Percentiles rank a stretch among this genome's conserved stretches.
phyloP scores from a whole-genome alignment of 352 stramenopile genomes.

The Phytopythium boreale region DNA sequence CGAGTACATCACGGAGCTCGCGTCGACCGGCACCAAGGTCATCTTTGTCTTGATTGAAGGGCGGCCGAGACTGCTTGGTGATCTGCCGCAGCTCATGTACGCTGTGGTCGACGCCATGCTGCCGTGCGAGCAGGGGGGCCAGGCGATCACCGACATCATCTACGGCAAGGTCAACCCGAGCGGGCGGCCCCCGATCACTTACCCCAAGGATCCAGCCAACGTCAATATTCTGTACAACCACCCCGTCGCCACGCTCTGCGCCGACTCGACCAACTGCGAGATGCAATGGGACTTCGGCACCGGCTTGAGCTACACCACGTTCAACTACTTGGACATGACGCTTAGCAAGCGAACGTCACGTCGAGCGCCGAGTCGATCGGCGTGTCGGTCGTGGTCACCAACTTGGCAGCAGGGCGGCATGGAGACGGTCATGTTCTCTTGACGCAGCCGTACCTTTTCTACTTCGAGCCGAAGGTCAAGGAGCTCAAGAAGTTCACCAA shows the following conservation, averaged over 20 bases:
- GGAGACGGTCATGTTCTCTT: slow-evolving; percentile 74
- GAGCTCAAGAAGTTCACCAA: slow-evolving; percentile 77
- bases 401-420: slow-evolving; percentile 52
- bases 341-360: slow-evolving; percentile 19
- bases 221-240: slow-evolving; percentile 70
- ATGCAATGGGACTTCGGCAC: slow-evolving; percentile 62
- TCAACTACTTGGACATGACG: slow-evolving; percentile 39
- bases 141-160: slow-evolving; percentile 78
- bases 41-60: slow-evolving; percentile 73
- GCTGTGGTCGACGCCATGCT: slow-evolving; percentile 71
- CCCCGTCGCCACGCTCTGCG: slow-evolving; percentile 37
- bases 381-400: slow-evolving; percentile 57
- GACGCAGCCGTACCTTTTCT: slow-evolving; percentile 48
- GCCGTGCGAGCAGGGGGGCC: slow-evolving; percentile 61
- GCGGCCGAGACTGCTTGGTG: slow-evolving; percentile 61
- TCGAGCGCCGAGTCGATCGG: slow-evolving; percentile 22
- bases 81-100: slow-evolving; percentile 41
- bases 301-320: slow-evolving; percentile 68
- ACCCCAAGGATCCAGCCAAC: slow-evolving; percentile 51
- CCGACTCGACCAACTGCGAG: slow-evolving; percentile 29
- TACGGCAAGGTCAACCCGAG: slow-evolving; percentile 76
- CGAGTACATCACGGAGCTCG: slow-evolving; percentile 65
- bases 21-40: slow-evolving; percentile 58
- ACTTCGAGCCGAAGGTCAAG: slow-evolving; percentile 69
- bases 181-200: slow-evolving; percentile 77